Conservation (phyloP, 2,329 filamentous ascomycete genomes). For the Cladosporium colombiae region DNA sequence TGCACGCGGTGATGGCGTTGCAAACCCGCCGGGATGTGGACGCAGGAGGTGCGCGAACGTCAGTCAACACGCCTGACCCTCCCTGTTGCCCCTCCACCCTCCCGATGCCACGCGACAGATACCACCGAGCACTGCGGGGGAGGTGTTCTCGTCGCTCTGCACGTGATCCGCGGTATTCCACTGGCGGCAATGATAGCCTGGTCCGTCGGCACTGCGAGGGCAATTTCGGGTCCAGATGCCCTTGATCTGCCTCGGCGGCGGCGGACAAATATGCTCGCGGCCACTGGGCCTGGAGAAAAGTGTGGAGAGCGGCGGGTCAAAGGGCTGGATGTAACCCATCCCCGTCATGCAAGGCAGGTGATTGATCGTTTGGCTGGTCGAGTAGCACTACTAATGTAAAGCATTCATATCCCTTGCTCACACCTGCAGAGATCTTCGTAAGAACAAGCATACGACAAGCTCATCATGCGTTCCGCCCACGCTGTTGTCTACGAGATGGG, state of each 20-base stretch:
- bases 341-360: not conserved
- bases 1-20: constrained; percentile 14
- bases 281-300: not conserved
- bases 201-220: not conserved
- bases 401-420: not conserved
- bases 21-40: constrained; percentile 12
- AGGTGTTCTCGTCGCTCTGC: not conserved
- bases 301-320: not conserved
- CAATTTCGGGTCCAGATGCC: not conserved
- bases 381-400: not conserved
- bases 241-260: constrained; percentile 4
- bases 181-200: constrained; percentile 1
- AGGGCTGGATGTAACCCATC: not conserved
- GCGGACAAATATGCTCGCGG: constrained; percentile 1
- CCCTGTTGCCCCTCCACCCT: constrained; percentile 2
- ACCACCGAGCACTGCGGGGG: constrained; percentile 1
- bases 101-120: constrained; percentile 13
- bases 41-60: not conserved
- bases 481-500: not conserved
- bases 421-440: not conserved
- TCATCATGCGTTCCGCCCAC: not conserved
- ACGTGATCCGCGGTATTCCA: not conserved
- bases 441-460: not conserved
- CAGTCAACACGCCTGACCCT: not conserved
- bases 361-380: not conserved